Evolutionary conservation across 2,329 filamentous ascomycete genomes (phyloP), one percentile per base, ranked within the genome.

Genomic region (Neurospora crassa): DNA sequence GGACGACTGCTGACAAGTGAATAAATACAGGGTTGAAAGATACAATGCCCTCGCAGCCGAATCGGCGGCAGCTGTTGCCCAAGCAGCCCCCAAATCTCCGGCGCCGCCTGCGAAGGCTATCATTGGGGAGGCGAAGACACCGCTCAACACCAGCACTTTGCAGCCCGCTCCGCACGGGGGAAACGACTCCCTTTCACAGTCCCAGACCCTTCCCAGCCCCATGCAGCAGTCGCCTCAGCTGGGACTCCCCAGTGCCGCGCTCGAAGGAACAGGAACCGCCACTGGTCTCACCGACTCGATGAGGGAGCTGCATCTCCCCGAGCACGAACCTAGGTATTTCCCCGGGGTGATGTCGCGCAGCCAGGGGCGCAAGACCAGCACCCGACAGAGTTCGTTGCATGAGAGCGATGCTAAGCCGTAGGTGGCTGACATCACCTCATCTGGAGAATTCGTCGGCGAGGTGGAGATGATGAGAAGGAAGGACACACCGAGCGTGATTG

Each of bases 261-360:
- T 63, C 7, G 53, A 63, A 63, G 47, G 47, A 16, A 16, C 76
- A 34, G 70, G 70, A 40, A 70, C 18, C 73, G 73, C 40, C 71
- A 63, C 74, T 63, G 71, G 68, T 4, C 53, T 67, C 67, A 47
- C 53, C 8, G 81, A 84, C 70, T 76, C 79, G 40, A 78, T 81
- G 75, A 40, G 70, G 29, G 74, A 76, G n/a, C 29, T 72, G 42
- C 74, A 78, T 24, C 71, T 76, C 41, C 75, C 73, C 41, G 73
- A 72, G 29, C 78, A 81, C 67, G 91, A 93, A 78, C 91, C 91
- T 12, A 86, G 85, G 73, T 88, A 93, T 73, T 92, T 93, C 74
- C 92, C 92, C 0, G 91, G 91, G 0, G 86, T 94, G 41, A 85
- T 93, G 67, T 84, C 84, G 18, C 81, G 85, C 70, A 84, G 84